Evolutionary conservation across 495 filamentous ascomycete genomes (phyloP).

Genomic region (Daldinia vernicosa): DNA sequence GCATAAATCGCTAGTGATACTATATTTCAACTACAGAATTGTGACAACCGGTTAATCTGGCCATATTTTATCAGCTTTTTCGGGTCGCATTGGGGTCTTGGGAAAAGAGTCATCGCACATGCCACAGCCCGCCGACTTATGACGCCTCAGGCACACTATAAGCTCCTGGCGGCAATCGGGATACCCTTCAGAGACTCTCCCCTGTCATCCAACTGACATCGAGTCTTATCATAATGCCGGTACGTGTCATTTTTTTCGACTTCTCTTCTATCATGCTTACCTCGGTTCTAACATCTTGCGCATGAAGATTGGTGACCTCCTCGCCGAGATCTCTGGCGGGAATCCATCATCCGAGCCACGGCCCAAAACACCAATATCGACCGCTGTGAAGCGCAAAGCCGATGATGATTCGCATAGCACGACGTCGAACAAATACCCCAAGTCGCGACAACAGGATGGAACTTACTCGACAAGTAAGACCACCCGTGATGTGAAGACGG

Average conservation of each 20-base stretch:
- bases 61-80: constrained; percentile 19
- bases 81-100: constrained; percentile 31
- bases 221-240: constrained; percentile 43
- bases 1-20: not conserved
- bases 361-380: constrained; percentile 38
- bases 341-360: constrained; percentile 50
- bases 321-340: constrained; percentile 64
- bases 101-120: constrained; percentile 34
- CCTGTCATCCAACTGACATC: constrained; percentile 17
- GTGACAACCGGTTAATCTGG: constrained; percentile 2
- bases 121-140: constrained; percentile 39
- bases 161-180: constrained; percentile 41
- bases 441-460: constrained; percentile 41
- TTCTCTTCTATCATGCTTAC: constrained; percentile 19
- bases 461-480: constrained; percentile 43
- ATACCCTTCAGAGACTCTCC: constrained; percentile 8
- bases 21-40: not conserved
- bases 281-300: constrained; percentile 35
- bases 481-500: constrained; percentile 41
- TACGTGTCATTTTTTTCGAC: constrained; percentile 23
- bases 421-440: constrained; percentile 43
- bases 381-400: constrained; percentile 60
- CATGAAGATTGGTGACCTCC: constrained; percentile 60
- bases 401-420: constrained; percentile 52
- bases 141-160: constrained; percentile 39